A percentile compares a stretch with the other conserved stretches of the same genome.
These are phyloP conservation scores for Lycium ferocissimum DNA, from an alignment of 257 asterid genomes.

Conservation along the genomic window DNA sequence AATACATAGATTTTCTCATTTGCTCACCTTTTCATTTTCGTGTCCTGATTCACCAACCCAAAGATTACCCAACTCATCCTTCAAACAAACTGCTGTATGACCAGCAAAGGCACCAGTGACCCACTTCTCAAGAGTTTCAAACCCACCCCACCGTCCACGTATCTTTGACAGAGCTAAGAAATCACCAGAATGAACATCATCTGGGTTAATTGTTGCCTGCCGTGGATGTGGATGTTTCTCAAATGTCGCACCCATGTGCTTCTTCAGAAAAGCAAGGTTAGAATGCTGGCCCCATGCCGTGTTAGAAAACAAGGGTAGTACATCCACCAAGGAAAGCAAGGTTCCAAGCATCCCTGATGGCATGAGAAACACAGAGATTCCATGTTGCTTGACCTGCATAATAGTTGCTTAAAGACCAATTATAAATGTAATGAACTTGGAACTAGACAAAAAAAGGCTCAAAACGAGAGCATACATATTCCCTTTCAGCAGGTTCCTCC, in stretches of 20 bases:
- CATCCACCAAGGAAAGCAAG: slow-evolving; percentile 88
- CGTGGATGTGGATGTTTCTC: slow-evolving; percentile 77
- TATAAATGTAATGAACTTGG: background rate
- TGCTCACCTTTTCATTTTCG: slow-evolving; percentile 89
- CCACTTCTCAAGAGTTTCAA: slow-evolving; percentile 99
- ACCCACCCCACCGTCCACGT: slow-evolving; percentile 99
- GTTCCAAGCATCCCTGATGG: slow-evolving; percentile 99
- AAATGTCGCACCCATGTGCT: slow-evolving; percentile 96
- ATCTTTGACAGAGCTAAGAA: slow-evolving; percentile 95
- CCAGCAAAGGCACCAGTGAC: slow-evolving; percentile 99
- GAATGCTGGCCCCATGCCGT: slow-evolving; percentile 99
- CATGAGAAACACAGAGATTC: slow-evolving; percentile 96
- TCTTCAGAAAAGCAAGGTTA: slow-evolving; percentile 82
- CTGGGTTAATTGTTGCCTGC: slow-evolving; percentile 71
- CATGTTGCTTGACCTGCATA: slow-evolving; percentile 93
- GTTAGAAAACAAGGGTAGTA: slow-evolving; percentile 91
- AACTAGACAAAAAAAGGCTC: slow-evolving; percentile 18
- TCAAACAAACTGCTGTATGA: slow-evolving; percentile 95
- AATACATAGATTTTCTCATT: background rate
- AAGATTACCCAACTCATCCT: slow-evolving; percentile 83
- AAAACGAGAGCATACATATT: slow-evolving; percentile 67
- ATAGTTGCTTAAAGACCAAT: slow-evolving; percentile 31
- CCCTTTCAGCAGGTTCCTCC: slow-evolving; percentile 95
- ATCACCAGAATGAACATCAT: slow-evolving; percentile 92
- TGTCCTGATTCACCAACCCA: slow-evolving; percentile 99